Evolutionary conservation across 2,329 filamentous ascomycete species (phyloP).

Genomic region (Moelleriella libera): DNA sequence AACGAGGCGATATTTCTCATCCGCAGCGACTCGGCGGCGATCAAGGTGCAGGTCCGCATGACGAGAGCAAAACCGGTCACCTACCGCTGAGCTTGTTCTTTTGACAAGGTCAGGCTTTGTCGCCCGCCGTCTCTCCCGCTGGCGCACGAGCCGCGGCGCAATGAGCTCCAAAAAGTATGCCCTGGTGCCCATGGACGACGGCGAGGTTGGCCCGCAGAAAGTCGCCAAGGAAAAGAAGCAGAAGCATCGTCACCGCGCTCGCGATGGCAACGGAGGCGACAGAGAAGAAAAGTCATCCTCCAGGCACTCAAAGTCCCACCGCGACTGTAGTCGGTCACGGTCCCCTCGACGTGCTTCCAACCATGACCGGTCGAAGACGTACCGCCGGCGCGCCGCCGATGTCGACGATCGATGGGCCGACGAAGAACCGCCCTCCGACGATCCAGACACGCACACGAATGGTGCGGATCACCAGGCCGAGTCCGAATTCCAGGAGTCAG

Average conservation of each 20-base stretch:
- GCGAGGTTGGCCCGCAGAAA: conserved; percentile 41
- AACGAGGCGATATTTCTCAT: too few species aligned
- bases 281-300: conserved; percentile 15
- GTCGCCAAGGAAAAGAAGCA: conserved; percentile 34
- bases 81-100: too few species aligned
- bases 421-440: conserved; percentile 43
- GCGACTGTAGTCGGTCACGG: conserved; percentile 17
- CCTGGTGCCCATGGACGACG: conserved; percentile 53
- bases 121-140: not conserved
- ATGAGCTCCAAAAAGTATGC: conserved; percentile 50
- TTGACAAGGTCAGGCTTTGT: not conserved
- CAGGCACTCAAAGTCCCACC: conserved; percentile 11
- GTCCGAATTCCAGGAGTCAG: conserved; percentile 52
- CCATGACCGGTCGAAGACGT: conserved; percentile 23
- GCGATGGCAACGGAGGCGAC: conserved; percentile 18
- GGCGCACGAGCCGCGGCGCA: not conserved
- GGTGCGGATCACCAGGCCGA: conserved; percentile 22
- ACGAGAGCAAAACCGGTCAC: too few species aligned
- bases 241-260: conserved; percentile 23
- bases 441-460: conserved; percentile 18
- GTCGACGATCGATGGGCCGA: conserved; percentile 75
- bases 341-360: conserved; percentile 15
- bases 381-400: conserved; percentile 31
- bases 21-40: too few species aligned
- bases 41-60: too few species aligned